Base-by-base conservation (phyloP, 768 basidiomycete species). In the Mycena galericulata region DNA sequence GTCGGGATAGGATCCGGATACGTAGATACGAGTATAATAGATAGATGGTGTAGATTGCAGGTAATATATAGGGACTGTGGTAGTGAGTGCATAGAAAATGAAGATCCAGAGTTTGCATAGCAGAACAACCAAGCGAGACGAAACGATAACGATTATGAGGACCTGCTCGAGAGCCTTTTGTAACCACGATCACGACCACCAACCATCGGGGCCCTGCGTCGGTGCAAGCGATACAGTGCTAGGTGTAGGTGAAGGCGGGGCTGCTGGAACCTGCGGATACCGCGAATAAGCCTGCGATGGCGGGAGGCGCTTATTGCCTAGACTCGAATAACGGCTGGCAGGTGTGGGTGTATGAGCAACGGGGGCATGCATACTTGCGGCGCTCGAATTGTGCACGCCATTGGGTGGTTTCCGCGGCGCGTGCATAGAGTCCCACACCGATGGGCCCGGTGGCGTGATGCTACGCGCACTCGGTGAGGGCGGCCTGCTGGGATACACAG, bases 371-470 rank as follows among this genome's bases (percentile, higher is more conserved):
- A 81, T 75, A 22, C 75, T 74, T 34, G 72, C 59, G 49, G 74
- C 50, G 43, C 60, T 62, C 66, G 70, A 51, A 75, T 81, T 75
- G 73, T 75, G 75, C 30, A 67, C 45, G 68, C 75, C 75, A 49
- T 75, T 80, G 69, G 69, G 73, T 45, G 68, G 73, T 43, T 64
- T 77, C 12, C 74, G 74, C 22, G 85, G 85, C 11, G 85, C 84
- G 63, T 87, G 84, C 77, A 86, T 93, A 1, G 94, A 95, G 73
- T 93, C 90, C 86, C 90, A 89, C 15, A 94, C 91, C 2, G 90
- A 90, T 8, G 77, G 74, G 43, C 79, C 77, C 0, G 87, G 85
- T n/a, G 87, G 86, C 4, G 89, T 87, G 54, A 80, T 76, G 41
- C 84, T 83, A 34, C 85, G 81, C 32, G 75, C 75, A 49, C 75